Base-by-base conservation (phyloP, 208 protist species). In the Leishmania guyanensis region DNA sequence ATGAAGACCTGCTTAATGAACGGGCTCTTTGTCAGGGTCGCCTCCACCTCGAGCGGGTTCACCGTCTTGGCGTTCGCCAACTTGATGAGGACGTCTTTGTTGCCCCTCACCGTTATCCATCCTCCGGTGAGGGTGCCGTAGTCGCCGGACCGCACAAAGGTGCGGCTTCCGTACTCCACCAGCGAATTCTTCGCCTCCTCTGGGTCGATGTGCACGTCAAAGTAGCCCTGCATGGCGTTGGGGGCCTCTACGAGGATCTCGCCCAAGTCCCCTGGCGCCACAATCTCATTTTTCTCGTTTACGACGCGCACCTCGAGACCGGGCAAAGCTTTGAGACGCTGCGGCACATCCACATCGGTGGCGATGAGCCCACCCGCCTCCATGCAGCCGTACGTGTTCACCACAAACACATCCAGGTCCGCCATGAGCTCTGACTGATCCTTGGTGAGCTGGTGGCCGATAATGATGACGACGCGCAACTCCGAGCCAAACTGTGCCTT, bases 231-330 rank as follows among this genome's bases (percentile, higher is more conserved):
- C 95, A 98, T 98, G 29, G 93, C 91, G 81, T 97, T 85, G 17
- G 95, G 95, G 9, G 92, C 90, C 85, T 98, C 93, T 33, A 98
- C 87, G 48, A 98, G 90, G 65, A 98, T 81, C 82, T 98, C 95
- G 51, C 95, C 95, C 64, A 98, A 62, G 64, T 97, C 92, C 16
- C 95, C 95, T 62, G 95, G 95, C 3, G 92, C 87, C 29, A 98
- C 91, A 79, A 98, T 97, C 81, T 98, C 95, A 79, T 96, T 97
- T 64, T 92, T 93, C n/a, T 96, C 92, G 84, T 98, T 98, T 68
- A 98, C 92, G 50, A 97, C 86, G 77, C 95, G 95, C 74, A 98
- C 89, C 86, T 98, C 95, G 4, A 98, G 86, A 70, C 93, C 95
- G 73, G 95, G 95, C 36, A 98, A 88, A 2, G 92, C 92, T 80